Evolutionary conservation across 2,329 filamentous ascomycete species (phyloP).

Genomic region (Beauveria caledonica): DNA sequence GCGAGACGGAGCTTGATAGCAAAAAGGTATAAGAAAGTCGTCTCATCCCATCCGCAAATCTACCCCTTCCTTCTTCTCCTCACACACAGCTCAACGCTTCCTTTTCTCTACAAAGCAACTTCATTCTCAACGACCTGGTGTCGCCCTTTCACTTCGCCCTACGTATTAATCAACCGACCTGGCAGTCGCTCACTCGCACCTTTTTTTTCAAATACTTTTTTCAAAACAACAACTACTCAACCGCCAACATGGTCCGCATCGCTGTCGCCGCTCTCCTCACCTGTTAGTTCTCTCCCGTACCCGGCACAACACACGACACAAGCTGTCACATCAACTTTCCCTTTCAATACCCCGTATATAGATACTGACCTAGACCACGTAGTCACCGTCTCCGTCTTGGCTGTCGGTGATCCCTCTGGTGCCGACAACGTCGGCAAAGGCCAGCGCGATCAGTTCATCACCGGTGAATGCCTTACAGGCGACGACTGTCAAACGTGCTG

Average conservation of each 20-base stretch:
- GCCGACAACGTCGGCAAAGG: constrained; percentile 19
- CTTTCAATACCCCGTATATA: neutral
- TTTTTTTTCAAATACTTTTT: neutral
- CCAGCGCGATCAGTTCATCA: constrained; percentile 21
- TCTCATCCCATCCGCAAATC: neutral
- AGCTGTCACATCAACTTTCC: no score
- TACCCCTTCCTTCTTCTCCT: neutral
- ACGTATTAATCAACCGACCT: constrained; percentile 3
- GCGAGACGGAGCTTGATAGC: neutral
- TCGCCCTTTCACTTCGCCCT: neutral
- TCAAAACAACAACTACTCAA: neutral
- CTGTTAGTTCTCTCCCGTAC: constrained; percentile 14
- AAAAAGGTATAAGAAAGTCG: neutral
- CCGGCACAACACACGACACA: no score
- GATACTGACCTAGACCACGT: neutral
- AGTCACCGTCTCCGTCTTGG: constrained; percentile 13
- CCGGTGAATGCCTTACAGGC: constrained; percentile 18
- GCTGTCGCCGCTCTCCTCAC: constrained; percentile 17
- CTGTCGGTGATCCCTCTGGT: constrained; percentile 16
- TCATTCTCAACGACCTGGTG: constrained; percentile 6
- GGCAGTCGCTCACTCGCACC: neutral
- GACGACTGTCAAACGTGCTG: constrained; percentile 25
- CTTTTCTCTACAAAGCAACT: neutral
- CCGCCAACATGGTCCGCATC: constrained; percentile 27
- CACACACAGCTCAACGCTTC: constrained; percentile 2